A percentile compares a stretch with the other conserved stretches of the same genome.
Evolutionary conservation across 2,329 filamentous ascomycete species (phyloP).

Genomic region (Neospermospora avenae): DNA sequence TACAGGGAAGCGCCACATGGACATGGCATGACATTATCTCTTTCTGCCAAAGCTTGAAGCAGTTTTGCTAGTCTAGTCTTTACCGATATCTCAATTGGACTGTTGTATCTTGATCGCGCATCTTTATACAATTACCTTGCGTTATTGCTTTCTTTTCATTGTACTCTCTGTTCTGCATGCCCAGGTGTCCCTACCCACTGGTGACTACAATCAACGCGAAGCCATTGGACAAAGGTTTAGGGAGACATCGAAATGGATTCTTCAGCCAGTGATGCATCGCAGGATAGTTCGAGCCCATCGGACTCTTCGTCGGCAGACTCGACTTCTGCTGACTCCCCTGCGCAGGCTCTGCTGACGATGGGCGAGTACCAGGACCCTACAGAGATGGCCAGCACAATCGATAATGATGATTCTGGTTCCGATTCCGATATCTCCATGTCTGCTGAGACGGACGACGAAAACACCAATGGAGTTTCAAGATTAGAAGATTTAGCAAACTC

Average conservation of each 20-base stretch:
- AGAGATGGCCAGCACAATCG: conserved; percentile 17
- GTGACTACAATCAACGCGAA: conserved; percentile 6
- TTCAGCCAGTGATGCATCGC: conserved; percentile 25
- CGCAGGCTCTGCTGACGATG: conserved; percentile 16
- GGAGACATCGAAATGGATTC: conserved; percentile 23
- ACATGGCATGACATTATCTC: conserved; percentile 22
- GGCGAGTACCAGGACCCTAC: conserved; percentile 9
- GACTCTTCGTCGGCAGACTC: conserved; percentile 30
- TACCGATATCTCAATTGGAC: conserved; percentile 23
- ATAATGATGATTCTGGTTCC: conserved; percentile 34
- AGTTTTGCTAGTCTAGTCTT: conserved; percentile 17
- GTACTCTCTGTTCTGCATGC: conserved; percentile 21
- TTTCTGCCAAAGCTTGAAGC: conserved; percentile 21
- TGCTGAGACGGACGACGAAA: conserved; percentile 35
- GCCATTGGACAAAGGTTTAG: conserved; percentile 7
- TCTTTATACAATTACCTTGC: conserved; percentile 26
- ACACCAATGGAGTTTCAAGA: conserved; percentile 8
- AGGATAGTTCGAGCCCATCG: conserved; percentile 23
- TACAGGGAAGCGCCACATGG: conserved; percentile 14
- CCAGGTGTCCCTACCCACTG: conserved; percentile 13
- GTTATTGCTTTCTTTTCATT: conserved; percentile 25
- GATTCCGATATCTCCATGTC: conserved; percentile 39
- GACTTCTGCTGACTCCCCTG: conserved; percentile 24
- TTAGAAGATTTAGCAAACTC: conserved; percentile 10
- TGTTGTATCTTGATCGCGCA: conserved; percentile 27